phyloP scores from a whole-genome alignment of 768 basidiomycete genomes.

The Leccinum variicolor region DNA sequence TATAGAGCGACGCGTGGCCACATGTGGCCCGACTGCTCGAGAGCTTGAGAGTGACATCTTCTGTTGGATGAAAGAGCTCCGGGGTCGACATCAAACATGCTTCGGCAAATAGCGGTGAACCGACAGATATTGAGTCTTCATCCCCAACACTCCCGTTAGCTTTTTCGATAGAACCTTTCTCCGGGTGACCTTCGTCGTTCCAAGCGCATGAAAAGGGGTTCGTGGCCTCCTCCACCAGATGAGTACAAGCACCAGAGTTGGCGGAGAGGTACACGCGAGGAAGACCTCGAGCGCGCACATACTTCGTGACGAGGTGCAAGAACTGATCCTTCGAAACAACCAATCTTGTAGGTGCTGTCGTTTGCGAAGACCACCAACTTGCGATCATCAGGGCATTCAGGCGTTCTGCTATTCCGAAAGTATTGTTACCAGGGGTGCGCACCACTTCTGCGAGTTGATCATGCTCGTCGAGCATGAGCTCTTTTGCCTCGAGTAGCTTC shows the following conservation, averaged over 20 bases:
- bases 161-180: constrained; percentile 62
- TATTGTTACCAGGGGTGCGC: constrained; percentile 90
- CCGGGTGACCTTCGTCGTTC: constrained; percentile 76
- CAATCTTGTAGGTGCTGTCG: constrained; percentile 98
- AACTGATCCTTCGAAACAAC: constrained; percentile 99
- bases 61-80: constrained; percentile 10
- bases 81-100: neutral
- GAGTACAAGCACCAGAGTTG: constrained; percentile 97
- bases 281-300: constrained; percentile 82
- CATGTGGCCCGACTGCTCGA: too few relatives aligned
- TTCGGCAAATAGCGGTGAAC: neutral
- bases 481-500: constrained; percentile 75
- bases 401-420: constrained; percentile 92
- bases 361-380: constrained; percentile 89
- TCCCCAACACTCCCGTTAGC: neutral
- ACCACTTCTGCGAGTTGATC: constrained; percentile 89
- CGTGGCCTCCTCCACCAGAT: constrained; percentile 89
- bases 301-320: constrained; percentile 93
- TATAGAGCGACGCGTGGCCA: too few relatives aligned
- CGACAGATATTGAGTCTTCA: neutral
- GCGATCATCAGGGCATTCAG: constrained; percentile 89
- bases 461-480: constrained; percentile 92
- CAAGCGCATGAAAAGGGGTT: constrained; percentile 88
- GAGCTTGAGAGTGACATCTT: constrained; percentile 14
- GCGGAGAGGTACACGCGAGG: constrained; percentile 98